Conservation (phyloP, 2,329 filamentous ascomycete species). For the Cadophora malorum region DNA sequence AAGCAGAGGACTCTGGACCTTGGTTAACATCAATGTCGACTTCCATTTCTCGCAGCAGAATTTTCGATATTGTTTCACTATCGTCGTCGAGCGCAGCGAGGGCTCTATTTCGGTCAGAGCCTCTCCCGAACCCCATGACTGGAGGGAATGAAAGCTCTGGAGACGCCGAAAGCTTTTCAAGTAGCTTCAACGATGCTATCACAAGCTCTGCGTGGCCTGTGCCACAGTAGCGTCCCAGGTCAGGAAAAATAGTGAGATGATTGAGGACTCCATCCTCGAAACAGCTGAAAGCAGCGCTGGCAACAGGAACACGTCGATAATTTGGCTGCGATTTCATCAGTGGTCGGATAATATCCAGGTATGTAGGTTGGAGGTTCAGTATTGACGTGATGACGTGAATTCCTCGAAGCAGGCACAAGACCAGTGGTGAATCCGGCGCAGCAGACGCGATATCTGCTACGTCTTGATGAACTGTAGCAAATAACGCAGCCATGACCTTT, state of each 20-base stretch:
- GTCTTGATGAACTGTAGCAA: slow-evolving; percentile 80
- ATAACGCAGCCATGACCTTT: slow-evolving; percentile 80
- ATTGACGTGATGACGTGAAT: slow-evolving; percentile 84
- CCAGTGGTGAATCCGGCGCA: slow-evolving; percentile 78
- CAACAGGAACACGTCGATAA: slow-evolving; percentile 65
- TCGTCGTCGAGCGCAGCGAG: slow-evolving; percentile 88
- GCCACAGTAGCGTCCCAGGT: slow-evolving; percentile 86
- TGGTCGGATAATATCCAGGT: slow-evolving; percentile 85
- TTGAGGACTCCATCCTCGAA: slow-evolving; percentile 92
- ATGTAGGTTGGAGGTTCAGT: slow-evolving; percentile 88
- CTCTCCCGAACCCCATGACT: slow-evolving; percentile 33
- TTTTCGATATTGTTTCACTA: slow-evolving; percentile 77
- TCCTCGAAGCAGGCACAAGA: slow-evolving; percentile 78
- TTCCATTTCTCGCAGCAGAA: slow-evolving; percentile 72
- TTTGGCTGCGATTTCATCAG: slow-evolving; percentile 71
- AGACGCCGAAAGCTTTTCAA: slow-evolving; percentile 87
- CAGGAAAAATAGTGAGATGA: slow-evolving; percentile 78
- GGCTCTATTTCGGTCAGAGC: slow-evolving; percentile 75
- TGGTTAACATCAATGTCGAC: slow-evolving; percentile 75
- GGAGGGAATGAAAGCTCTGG: slow-evolving; percentile 56
- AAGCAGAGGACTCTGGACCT: slow-evolving; percentile 72
- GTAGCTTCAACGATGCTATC: slow-evolving; percentile 77
- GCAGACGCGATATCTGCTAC: slow-evolving; percentile 74
- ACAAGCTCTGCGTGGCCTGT: slow-evolving; percentile 83
- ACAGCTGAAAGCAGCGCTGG: slow-evolving; percentile 79